A percentile compares a stretch with the other conserved stretches of the same genome.
phyloP scores from a whole-genome alignment of 177 flowering plant genomes.

The Vitis hybrid region DNA sequence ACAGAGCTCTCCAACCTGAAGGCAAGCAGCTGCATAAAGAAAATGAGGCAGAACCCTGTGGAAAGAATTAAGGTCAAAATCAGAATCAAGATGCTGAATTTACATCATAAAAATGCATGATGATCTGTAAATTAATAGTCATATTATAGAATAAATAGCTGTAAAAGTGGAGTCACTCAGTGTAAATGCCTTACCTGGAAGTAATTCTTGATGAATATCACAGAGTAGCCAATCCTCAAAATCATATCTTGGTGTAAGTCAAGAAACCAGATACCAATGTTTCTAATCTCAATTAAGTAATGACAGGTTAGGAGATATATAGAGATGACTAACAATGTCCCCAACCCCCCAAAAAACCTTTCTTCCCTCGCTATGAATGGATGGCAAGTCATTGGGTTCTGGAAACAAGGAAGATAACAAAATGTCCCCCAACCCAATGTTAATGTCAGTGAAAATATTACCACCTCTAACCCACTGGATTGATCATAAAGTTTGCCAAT shows the following conservation, averaged over 20 bases:
- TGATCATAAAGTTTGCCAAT: too few relatives aligned
- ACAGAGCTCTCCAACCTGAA: conserved; percentile 53
- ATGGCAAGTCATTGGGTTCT: too few relatives aligned
- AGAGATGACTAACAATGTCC: not conserved
- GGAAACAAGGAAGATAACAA: too few relatives aligned
- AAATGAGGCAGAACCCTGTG: conserved; percentile 66
- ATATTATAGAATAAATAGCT: not conserved
- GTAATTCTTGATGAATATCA: conserved; percentile 70
- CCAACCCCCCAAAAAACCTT: too few relatives aligned
- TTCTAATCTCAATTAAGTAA: not conserved
- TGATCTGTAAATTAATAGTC: not conserved
- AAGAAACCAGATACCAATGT: conserved; percentile 34
- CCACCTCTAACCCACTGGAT: too few relatives aligned
- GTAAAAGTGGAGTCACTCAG: not conserved
- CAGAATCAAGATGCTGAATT: conserved; percentile 3
- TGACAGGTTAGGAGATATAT: not conserved
- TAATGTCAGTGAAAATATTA: too few relatives aligned
- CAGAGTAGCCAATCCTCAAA: conserved; percentile 76
- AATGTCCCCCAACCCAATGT: too few relatives aligned
- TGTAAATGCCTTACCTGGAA: conserved; percentile 56
- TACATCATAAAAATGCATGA: conserved; percentile 1
- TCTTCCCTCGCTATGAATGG: too few relatives aligned
- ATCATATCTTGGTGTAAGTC: conserved; percentile 70
- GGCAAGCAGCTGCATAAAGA: conserved; percentile 73
- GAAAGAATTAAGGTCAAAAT: conserved; percentile 9